Conservation (phyloP, 768 basidiomycete species). For the Tulasnella sp. region DNA sequence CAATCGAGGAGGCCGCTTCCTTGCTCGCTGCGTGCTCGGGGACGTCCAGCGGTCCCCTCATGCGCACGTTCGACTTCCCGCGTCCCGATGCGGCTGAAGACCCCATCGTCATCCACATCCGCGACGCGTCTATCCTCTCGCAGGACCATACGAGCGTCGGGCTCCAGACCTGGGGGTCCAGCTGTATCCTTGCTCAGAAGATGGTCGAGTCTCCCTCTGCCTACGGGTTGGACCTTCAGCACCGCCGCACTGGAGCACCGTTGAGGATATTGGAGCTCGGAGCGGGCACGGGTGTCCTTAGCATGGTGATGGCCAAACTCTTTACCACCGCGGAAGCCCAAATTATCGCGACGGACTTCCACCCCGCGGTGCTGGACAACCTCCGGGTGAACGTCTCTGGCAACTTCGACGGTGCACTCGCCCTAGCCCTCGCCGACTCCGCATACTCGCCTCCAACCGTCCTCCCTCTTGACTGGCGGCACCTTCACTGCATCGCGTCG, state of each 20-base stretch:
- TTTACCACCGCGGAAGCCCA: conserved; percentile 22
- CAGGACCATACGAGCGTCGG: conserved; percentile 72
- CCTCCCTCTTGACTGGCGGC: conserved; percentile 52
- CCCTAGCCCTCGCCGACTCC: too few relatives aligned
- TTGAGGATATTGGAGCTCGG: conserved; percentile 65
- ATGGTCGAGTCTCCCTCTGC: conserved; percentile 38
- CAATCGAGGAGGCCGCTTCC: conserved; percentile 47
- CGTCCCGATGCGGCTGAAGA: conserved; percentile 17
- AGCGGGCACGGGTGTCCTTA: conserved; percentile 75
- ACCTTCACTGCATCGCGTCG: conserved; percentile 2
- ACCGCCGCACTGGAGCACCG: conserved; percentile 18
- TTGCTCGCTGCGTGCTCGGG: conserved; percentile 46
- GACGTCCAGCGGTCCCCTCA: conserved; percentile 40
- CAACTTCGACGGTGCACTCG: conserved; percentile 31
- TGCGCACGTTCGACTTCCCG: conserved; percentile 41
- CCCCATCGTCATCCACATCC: conserved; percentile 41
- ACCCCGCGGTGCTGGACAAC: conserved; percentile 62
- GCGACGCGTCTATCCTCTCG: conserved; percentile 52
- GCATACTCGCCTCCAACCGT: conserved; percentile 30
- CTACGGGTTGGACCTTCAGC: conserved; percentile 29
- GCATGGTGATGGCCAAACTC: conserved; percentile 49
- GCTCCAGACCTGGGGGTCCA: conserved; percentile 75
- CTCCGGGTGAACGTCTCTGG: conserved; percentile 44
- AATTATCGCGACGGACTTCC: conserved; percentile 67
- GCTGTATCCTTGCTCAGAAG: conserved; percentile 55